Conservation (phyloP, 2,329 filamentous ascomycete genomes). For the Colletotrichum falcatum region DNA sequence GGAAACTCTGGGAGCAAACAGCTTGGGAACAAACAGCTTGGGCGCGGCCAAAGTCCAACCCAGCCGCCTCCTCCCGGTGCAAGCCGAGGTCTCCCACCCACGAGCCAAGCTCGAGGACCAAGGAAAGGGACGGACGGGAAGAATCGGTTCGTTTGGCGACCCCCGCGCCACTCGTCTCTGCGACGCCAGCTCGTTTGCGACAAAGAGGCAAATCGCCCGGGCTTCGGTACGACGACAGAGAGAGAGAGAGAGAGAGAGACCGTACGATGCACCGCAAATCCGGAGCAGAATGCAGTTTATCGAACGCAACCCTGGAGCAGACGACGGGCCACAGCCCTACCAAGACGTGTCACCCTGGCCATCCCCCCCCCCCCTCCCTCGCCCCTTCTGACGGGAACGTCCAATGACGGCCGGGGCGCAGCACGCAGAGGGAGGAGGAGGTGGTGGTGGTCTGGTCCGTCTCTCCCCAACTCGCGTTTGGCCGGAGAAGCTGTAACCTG, state of each 20-base stretch:
- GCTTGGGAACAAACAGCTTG: too few species aligned
- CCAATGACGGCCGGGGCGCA: conserved; percentile 1
- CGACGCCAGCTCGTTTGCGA: conserved; percentile 4
- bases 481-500: not conserved
- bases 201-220: not conserved
- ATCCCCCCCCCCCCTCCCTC: too few species aligned
- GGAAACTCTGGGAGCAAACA: not conserved
- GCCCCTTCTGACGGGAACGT: not conserved
- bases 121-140: too few species aligned
- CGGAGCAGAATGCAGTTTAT: conserved; percentile 14
- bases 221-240: too few species aligned
- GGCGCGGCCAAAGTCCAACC: conserved; percentile 2
- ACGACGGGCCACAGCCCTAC: conserved; percentile 18
- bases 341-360: not conserved
- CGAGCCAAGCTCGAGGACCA: too few species aligned
- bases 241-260: not conserved
- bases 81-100: conserved; percentile 19
- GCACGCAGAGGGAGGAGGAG: not conserved
- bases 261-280: conserved; percentile 28
- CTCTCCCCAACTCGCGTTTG: not conserved
- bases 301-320: not conserved
- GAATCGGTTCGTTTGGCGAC: too few species aligned
- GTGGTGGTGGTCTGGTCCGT: not conserved
- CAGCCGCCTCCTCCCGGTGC: conserved; percentile 9
- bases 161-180: not conserved